A percentile compares a stretch with the other conserved stretches of the same genome.
Conservation (phyloP, 176 grass and related monocot species). For the Phyllostachys edulis region DNA sequence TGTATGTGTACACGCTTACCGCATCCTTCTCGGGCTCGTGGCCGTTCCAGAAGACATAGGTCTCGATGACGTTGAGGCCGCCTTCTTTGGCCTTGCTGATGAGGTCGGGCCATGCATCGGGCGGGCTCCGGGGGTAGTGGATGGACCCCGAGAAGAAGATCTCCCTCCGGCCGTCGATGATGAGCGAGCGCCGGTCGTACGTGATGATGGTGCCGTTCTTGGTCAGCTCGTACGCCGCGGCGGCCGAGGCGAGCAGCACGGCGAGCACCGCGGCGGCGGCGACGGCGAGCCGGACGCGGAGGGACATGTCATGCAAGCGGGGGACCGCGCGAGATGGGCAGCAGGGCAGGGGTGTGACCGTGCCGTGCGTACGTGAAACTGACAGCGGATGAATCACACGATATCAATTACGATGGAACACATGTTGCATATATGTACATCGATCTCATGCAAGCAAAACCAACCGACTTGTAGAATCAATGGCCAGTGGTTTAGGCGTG, state of each 20-base stretch:
- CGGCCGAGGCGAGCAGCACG: not conserved
- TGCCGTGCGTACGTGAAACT: not conserved
- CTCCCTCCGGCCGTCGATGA: conserved; percentile 69
- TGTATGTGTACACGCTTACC: conserved; percentile 10
- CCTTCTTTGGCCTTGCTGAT: conserved; percentile 69
- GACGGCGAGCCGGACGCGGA: conserved; percentile 18
- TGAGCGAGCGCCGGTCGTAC: conserved; percentile 75
- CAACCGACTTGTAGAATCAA: too few species aligned
- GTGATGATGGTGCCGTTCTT: conserved; percentile 32
- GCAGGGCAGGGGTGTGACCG: not conserved
- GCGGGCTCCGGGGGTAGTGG: conserved; percentile 81
- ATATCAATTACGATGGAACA: too few species aligned
- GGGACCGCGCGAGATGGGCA: not conserved
- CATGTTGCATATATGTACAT: too few species aligned
- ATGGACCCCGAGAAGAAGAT: conserved; percentile 82
- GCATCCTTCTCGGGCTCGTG: conserved; percentile 62
- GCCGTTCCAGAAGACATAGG: conserved; percentile 85
- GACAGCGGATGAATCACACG: too few species aligned
- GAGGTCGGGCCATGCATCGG: conserved; percentile 60
- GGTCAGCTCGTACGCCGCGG: not conserved
- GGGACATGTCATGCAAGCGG: not conserved
- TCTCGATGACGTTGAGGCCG: conserved; percentile 74
- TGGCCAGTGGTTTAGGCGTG: too few species aligned
- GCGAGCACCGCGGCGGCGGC: conserved; percentile 9
- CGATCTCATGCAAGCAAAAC: too few species aligned